These are phyloP conservation scores for Coemansia sp. DNA, from an alignment of 192 early-diverging fungal species.

Conservation along the genomic window DNA sequence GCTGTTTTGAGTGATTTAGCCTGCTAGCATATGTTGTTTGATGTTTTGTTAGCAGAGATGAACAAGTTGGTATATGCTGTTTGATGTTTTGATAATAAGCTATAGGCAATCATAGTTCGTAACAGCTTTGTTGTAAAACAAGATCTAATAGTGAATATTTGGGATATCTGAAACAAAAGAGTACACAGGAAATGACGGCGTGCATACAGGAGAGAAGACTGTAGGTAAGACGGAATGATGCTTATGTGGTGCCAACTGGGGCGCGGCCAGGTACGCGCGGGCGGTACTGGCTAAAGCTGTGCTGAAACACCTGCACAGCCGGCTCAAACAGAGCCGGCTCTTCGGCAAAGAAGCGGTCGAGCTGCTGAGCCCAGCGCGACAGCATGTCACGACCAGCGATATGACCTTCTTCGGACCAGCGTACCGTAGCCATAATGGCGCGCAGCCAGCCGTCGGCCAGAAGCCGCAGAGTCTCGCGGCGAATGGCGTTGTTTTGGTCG, in stretches of 20 bases:
- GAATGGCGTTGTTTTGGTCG: conserved; percentile 64
- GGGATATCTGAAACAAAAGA: background rate
- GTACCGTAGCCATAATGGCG: conserved; percentile 70
- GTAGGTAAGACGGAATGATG: conserved; percentile 8
- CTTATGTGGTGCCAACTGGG: conserved; percentile 7
- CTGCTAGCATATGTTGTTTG: background rate
- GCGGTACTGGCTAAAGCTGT: conserved; percentile 35
- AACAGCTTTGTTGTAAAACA: background rate
- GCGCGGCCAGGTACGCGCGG: conserved; percentile 10
- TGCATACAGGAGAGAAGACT: background rate
- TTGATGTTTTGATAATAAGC: no score
- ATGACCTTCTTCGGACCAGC: conserved; percentile 76
- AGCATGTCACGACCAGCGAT: conserved; percentile 76
- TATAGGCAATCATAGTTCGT: no score
- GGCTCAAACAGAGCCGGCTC: conserved; percentile 47
- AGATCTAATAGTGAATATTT: background rate
- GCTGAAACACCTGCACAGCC: conserved; percentile 41
- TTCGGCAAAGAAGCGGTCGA: conserved; percentile 29
- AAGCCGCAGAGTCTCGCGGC: conserved; percentile 65
- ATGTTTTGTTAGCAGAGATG: background rate
- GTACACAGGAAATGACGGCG: conserved; percentile 2
- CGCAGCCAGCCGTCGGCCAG: conserved; percentile 76
- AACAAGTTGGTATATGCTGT: no score
- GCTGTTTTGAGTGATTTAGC: no score
- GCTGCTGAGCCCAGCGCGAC: conserved; percentile 72